Evolutionary conservation across 1,284 basidiomycete genomes (phyloP).

Genomic region (Rhodofomes roseus): DNA sequence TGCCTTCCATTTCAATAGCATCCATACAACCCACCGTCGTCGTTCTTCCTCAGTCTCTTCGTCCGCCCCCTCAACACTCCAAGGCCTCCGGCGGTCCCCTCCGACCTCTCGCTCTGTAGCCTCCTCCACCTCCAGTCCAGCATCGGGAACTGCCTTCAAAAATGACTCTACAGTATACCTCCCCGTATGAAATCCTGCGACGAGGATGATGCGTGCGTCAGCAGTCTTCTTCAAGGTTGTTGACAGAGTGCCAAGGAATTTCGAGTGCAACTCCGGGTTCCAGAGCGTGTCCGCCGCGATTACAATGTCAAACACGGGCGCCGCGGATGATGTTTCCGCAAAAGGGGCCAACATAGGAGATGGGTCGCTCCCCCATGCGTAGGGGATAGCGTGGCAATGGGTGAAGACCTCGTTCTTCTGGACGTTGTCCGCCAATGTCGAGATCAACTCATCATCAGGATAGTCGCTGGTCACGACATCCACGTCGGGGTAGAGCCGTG

Average conservation of each 20-base stretch:
- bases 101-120: conserved; percentile 45
- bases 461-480: conserved; percentile 63
- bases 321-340: not conserved
- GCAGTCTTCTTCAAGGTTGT: conserved; percentile 39
- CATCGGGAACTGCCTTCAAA: conserved; percentile 33
- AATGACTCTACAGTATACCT: conserved; percentile 65
- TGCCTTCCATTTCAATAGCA: conserved; percentile 49
- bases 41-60: conserved; percentile 60
- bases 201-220: conserved; percentile 50
- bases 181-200: conserved; percentile 73
- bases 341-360: conserved; percentile 26
- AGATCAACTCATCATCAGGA: conserved; percentile 61
- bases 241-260: conserved; percentile 50
- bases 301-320: conserved; percentile 53
- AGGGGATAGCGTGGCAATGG: conserved; percentile 47
- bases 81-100: conserved; percentile 37
- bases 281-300: conserved; percentile 74
- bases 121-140: conserved; percentile 46
- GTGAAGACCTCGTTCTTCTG: conserved; percentile 41
- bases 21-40: conserved; percentile 68
- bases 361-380: conserved; percentile 61
- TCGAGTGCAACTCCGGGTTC: conserved; percentile 56
- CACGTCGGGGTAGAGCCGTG: conserved; percentile 40
- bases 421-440: conserved; percentile 55
- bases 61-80: conserved; percentile 48